A percentile compares a stretch with the other conserved stretches of the same genome.
Evolutionary conservation across 345 rosid genomes (phyloP).

Genomic region (Eutrema yunnanense): DNA sequence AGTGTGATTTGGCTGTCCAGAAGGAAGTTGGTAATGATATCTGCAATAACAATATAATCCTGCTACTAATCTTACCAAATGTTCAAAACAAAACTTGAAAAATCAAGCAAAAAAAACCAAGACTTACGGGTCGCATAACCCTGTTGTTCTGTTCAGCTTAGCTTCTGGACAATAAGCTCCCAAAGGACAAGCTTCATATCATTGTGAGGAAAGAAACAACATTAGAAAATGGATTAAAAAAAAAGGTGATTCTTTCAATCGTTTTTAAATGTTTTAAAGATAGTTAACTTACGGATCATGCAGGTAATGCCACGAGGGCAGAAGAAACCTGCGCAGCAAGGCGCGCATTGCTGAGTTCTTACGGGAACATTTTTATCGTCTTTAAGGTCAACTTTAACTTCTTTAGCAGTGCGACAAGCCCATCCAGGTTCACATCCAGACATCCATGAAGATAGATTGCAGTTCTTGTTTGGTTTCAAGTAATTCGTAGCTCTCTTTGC

Average conservation of each 20-base stretch:
- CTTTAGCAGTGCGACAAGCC: slow-evolving; percentile 60
- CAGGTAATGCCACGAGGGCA: slow-evolving; percentile 97
- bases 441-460: slow-evolving; percentile 82
- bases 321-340: slow-evolving; percentile 96
- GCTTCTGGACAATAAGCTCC: slow-evolving; percentile 88
- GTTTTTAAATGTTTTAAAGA: too few species aligned
- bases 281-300: slow-evolving; percentile 73
- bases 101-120: background rate
- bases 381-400: slow-evolving; percentile 43
- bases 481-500: slow-evolving; percentile 41
- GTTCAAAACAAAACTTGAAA: slow-evolving; percentile 9
- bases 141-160: slow-evolving; percentile 62
- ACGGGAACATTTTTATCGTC: slow-evolving; percentile 52
- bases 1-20: slow-evolving; percentile 64
- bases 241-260: background rate
- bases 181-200: slow-evolving; percentile 77
- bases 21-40: slow-evolving; percentile 83
- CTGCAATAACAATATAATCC: slow-evolving; percentile 44
- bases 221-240: background rate
- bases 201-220: background rate
- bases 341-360: slow-evolving; percentile 43
- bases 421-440: slow-evolving; percentile 99
- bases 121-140: slow-evolving; percentile 95
- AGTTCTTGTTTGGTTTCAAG: slow-evolving; percentile 80
- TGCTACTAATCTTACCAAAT: slow-evolving; percentile 42